Conservation (phyloP, 768 basidiomycete genomes). For the Tricholoma sp. region DNA sequence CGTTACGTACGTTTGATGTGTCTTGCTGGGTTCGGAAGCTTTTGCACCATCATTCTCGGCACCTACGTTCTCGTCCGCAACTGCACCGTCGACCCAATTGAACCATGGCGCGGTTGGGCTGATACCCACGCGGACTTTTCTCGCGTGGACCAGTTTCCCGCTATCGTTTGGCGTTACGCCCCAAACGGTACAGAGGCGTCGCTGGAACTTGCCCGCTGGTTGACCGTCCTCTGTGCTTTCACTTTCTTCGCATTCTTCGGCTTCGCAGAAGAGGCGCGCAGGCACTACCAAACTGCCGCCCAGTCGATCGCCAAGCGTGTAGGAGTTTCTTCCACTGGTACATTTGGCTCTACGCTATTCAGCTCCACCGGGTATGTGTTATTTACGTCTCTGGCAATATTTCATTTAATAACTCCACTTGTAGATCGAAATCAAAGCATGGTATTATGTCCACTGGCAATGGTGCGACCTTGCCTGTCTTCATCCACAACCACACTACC, state of each 20-base stretch:
- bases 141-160: conserved; percentile 32
- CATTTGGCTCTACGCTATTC: conserved; percentile 16
- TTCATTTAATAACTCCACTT: background rate
- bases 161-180: conserved; percentile 29
- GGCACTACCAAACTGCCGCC: conserved; percentile 33
- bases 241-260: conserved; percentile 57
- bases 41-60: conserved; percentile 34
- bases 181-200: background rate
- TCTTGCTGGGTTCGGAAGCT: conserved; percentile 34
- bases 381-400: background rate
- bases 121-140: conserved; percentile 49
- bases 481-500: conserved; percentile 38
- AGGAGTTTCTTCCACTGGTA: conserved; percentile 14
- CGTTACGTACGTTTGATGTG: conserved; percentile 37
- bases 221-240: conserved; percentile 30
- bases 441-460: conserved; percentile 17
- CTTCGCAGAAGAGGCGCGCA: conserved; percentile 45
- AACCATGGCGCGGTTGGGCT: conserved; percentile 43
- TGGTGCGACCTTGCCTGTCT: conserved; percentile 33
- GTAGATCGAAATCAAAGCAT: conserved; percentile 23
- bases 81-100: conserved; percentile 9
- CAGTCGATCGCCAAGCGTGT: conserved; percentile 26
- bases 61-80: conserved; percentile 27
- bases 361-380: conserved; percentile 21
- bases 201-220: conserved; percentile 37